Conservation (phyloP, 1,284 basidiomycete genomes). For the Ceratobasidium sp. region DNA sequence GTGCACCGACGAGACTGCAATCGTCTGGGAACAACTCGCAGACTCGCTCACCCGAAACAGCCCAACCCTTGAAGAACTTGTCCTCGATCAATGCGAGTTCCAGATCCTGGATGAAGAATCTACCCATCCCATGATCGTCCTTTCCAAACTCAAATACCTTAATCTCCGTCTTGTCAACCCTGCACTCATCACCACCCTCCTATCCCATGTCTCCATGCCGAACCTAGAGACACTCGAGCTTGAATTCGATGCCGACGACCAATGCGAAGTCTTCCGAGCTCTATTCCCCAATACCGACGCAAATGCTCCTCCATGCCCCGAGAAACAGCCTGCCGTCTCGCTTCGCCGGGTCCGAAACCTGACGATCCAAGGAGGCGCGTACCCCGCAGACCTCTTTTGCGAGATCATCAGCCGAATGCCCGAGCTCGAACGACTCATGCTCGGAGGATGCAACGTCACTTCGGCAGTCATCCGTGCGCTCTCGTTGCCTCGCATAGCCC, state of each 20-base stretch:
- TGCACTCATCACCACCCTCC: slow-evolving; percentile 15
- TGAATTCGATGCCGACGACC: slow-evolving; percentile 35
- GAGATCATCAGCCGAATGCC: slow-evolving; percentile 42
- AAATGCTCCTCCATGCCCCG: slow-evolving; percentile 9
- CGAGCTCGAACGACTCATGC: slow-evolving; percentile 39
- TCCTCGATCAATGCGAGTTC: slow-evolving; percentile 42
- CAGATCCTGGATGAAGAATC: slow-evolving; percentile 22
- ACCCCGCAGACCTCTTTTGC: slow-evolving; percentile 38
- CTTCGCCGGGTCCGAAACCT: slow-evolving; percentile 33
- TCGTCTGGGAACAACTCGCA: slow-evolving; percentile 32
- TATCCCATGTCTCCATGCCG: slow-evolving; percentile 34
- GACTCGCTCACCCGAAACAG: slow-evolving; percentile 20
- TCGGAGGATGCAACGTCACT: slow-evolving; percentile 30
- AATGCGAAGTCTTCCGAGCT: slow-evolving; percentile 39
- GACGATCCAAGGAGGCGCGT: slow-evolving; percentile 39
- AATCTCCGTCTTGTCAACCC: slow-evolving; percentile 32
- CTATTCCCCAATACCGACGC: slow-evolving; percentile 20
- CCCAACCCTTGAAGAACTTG: slow-evolving; percentile 38
- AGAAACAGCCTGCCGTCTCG: slow-evolving; percentile 16
- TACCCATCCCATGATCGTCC: slow-evolving; percentile 6
- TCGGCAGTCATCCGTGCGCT: slow-evolving; percentile 24
- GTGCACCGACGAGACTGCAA: slow-evolving; percentile 41
- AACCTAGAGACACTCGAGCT: slow-evolving; percentile 36
- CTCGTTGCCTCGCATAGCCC: slow-evolving; percentile 27
- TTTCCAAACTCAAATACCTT: slow-evolving; percentile 35